Evolutionary conservation across 164 flowering plant species (phyloP), one percentile per base, ranked within the genome.

Genomic region (Stephania cephalantha): DNA sequence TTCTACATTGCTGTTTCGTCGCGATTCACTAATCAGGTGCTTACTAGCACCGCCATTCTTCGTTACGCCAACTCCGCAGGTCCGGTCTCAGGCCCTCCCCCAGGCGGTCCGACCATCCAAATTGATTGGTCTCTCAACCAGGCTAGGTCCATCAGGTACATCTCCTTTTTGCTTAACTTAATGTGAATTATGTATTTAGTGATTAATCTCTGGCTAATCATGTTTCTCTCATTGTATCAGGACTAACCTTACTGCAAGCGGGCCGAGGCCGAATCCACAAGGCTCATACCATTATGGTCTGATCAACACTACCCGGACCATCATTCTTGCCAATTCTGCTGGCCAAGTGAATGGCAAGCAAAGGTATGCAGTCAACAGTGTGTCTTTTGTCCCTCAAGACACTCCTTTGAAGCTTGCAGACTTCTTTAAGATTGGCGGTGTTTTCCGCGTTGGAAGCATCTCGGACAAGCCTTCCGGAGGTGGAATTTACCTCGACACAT

Each of bases 181-280:
- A 61, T 18, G 66, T 61, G 25, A 18, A 61, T 61, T 25, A 25
- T 25, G 25, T 25, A 25, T 25, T 25, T n/a, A 5, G 66, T 25
- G n/a, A 61, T 61, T 48, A 22, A 2, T 53, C 18, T 31, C 7
- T 71, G 42, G 42, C 42, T 35, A 35, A 35, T n/a, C n/a, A n/a
- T 35, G 42, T 35, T 35, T 35, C 42, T 35, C 42, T 35, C 4
- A 35, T 35, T 35, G n/a, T 79, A 78, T 74, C 85, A 91, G 97
- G 88, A 85, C 94, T 17, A 91, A 93, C 73, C 91, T 91, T 15
- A 89, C 98, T 42, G 96, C 98, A 18, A 93, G 98, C 78, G 98
- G 96, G 58, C 96, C 98, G 48, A 87, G 98, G 85, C 98, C 96
- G 0, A 93, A 93, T 82, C 98, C 98, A 29, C 98, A 93, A 75